Conservation (phyloP, 2,329 filamentous ascomycete species). For the Lecanicillium sp. region DNA sequence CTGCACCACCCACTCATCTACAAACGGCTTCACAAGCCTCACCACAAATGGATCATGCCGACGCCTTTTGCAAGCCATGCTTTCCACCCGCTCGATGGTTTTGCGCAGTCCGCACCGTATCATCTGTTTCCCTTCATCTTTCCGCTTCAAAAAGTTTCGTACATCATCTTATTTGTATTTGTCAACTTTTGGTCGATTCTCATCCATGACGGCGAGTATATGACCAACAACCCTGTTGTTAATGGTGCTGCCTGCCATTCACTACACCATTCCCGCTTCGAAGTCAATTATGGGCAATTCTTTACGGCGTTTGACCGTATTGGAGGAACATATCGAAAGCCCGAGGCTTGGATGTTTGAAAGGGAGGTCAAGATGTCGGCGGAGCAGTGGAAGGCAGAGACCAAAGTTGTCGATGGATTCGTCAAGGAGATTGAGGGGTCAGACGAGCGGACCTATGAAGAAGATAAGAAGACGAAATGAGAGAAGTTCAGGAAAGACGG, state of each 20-base stretch:
- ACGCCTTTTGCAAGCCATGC: slow-evolving; percentile 88
- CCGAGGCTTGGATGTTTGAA: slow-evolving; percentile 75
- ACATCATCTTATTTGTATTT: slow-evolving; percentile 77
- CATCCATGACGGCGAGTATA: slow-evolving; percentile 93
- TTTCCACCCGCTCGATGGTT: slow-evolving; percentile 92
- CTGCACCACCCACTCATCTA: slow-evolving; percentile 67
- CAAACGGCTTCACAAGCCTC: slow-evolving; percentile 88
- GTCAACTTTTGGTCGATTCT: slow-evolving; percentile 97
- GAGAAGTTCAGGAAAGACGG: too few relatives aligned
- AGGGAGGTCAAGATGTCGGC: slow-evolving; percentile 79
- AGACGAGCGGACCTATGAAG: slow-evolving; percentile 43
- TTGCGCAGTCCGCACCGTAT: slow-evolving; percentile 80
- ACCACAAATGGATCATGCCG: slow-evolving; percentile 99
- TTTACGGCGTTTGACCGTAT: slow-evolving; percentile 87
- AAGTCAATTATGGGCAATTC: slow-evolving; percentile 83
- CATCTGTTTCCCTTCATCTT: slow-evolving; percentile 90
- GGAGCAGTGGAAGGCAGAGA: slow-evolving; percentile 71
- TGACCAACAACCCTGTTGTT: slow-evolving; percentile 81
- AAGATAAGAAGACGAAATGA: slow-evolving; percentile 36
- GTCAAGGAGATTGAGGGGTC: slow-evolving; percentile 60
- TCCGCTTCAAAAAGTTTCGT: slow-evolving; percentile 84
- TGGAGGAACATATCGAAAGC: slow-evolving; percentile 69
- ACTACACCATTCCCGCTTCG: slow-evolving; percentile 55
- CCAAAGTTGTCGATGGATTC: slow-evolving; percentile 65
- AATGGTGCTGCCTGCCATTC: slow-evolving; percentile 90